Conservation (phyloP, 164 flowering plant species). For the Warburgia ugandensis region DNA sequence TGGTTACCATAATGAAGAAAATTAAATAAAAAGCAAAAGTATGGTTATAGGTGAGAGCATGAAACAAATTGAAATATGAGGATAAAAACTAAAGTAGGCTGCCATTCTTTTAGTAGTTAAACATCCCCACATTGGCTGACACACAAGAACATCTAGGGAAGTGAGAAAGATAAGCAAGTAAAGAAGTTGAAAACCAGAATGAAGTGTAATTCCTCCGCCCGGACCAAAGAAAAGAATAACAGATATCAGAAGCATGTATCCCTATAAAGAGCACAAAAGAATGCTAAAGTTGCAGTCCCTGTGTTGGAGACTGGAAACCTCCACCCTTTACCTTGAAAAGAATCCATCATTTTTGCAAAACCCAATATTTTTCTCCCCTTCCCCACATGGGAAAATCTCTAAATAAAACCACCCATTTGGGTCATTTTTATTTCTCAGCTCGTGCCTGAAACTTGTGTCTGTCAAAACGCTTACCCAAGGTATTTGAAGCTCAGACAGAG, state of each 20-base stretch:
- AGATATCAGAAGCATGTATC: constrained; percentile 16
- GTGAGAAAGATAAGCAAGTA: constrained; percentile 62
- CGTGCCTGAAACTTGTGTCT: constrained; percentile 27
- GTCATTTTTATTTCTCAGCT: constrained; percentile 21
- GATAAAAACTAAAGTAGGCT: constrained; percentile 20
- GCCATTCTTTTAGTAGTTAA: constrained; percentile 20
- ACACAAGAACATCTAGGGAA: constrained; percentile 80
- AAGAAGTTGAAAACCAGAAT: constrained; percentile 51
- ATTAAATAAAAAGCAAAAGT: too few relatives aligned
- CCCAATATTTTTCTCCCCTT: constrained; percentile 28
- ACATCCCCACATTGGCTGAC: constrained; percentile 9
- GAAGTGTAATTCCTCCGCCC: constrained; percentile 45
- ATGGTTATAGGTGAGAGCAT: too few relatives aligned
- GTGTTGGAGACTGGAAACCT: constrained; percentile 75
- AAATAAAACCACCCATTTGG: constrained; percentile 21
- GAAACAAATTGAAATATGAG: too few relatives aligned
- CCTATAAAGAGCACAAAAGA: constrained; percentile 14
- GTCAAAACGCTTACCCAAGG: constrained; percentile 34
- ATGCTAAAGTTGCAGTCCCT: constrained; percentile 67
- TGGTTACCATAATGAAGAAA: too few relatives aligned
- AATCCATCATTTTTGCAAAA: constrained; percentile 19
- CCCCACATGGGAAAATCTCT: constrained; percentile 38
- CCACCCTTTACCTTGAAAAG: constrained; percentile 11
- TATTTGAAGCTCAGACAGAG: constrained; percentile 19
- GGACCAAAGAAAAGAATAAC: constrained; percentile 50